A percentile compares a stretch with the other conserved stretches of the same genome.
phyloP scores from a whole-genome alignment of 495 filamentous ascomycete species.

The Hyphodiscus hymeniophilus region DNA sequence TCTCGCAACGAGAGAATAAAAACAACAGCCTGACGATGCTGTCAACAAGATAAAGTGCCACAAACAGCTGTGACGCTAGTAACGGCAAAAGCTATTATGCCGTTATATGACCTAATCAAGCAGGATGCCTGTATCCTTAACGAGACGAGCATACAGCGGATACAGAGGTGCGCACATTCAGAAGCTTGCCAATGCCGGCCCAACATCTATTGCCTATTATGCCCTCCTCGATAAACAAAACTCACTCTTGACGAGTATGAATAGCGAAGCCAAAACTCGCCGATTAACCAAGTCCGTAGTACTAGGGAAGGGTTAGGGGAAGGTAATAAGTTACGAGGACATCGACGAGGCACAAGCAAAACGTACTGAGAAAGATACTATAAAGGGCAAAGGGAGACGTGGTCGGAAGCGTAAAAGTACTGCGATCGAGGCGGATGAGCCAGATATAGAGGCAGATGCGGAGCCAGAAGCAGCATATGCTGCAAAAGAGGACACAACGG shows the following conservation, averaged over 20 bases:
- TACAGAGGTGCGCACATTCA: constrained; percentile 15
- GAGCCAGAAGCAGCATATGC: constrained; percentile 9
- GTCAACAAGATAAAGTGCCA: constrained; percentile 19
- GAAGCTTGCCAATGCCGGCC: constrained; percentile 22
- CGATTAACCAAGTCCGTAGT: not conserved
- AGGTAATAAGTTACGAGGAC: constrained; percentile 31
- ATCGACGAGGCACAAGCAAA: constrained; percentile 25
- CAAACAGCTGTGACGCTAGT: constrained; percentile 25
- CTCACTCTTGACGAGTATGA: constrained; percentile 22
- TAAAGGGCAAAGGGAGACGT: constrained; percentile 13
- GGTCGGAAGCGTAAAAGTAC: constrained; percentile 22
- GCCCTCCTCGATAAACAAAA: constrained; percentile 24
- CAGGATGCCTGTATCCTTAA: constrained; percentile 23
- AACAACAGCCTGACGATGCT: too few relatives aligned
- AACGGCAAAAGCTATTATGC: constrained; percentile 12
- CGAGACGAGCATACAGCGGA: constrained; percentile 20
- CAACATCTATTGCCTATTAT: constrained; percentile 25
- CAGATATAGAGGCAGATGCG: constrained; percentile 14
- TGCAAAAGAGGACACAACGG: constrained; percentile 14
- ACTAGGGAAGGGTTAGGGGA: constrained; percentile 25
- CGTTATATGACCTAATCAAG: constrained; percentile 25
- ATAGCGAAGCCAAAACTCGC: not conserved
- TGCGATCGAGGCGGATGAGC: constrained; percentile 20
- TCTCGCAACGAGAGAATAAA: too few relatives aligned
- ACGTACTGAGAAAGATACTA: constrained; percentile 13